Evolutionary conservation across 768 basidiomycete species (phyloP), one percentile per base, ranked within the genome.

Genomic region (Leccinum rimulosum): DNA sequence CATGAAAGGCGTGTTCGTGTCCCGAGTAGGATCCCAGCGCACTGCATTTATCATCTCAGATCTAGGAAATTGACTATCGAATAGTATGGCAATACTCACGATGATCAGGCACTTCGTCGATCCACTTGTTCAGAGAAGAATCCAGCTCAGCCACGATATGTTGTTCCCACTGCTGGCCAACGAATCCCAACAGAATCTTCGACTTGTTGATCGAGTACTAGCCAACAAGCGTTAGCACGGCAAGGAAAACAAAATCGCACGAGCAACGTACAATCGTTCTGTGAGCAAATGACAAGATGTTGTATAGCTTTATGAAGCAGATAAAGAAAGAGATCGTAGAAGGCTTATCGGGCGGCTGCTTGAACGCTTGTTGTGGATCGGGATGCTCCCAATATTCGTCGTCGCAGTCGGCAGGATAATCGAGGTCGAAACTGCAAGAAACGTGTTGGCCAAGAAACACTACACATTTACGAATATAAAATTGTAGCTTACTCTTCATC

Each of bases 141-240:
- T 93, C 91, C 4, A 93, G 77, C 57, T 90, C 87, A 8, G 83
- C 81, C 5, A 93, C 84, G 22, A 85, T 79, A 40, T 82, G 80
- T 55, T 87, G 80, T 55, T 88, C 85, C 73, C 85, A 90, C 57
- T 85, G 72, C 61, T 60, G 74, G 57, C 84, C 77, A 19, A 75
- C 75, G 50, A 79, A 79, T 40, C 81, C 81, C 25, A 83, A 73
- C 4, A 84, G 70, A 8, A 84, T 73, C 65, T 82, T 82, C 1
- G 82, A 80, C 64, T 83, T 84, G 68, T 85, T 89, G 64, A 87
- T 85, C 12, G 89, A 82, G 69, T 92, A 93, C 89, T 89, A 54
- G 12, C 49, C 12, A 11, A 57, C 22, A 12, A 4, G 19, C 36
- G 45, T 60, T 31, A 61, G 43, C 6, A 45, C 1, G 11, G 6